Base-by-base conservation (phyloP, 2,329 filamentous ascomycete species). In the Alternaria viburni region DNA sequence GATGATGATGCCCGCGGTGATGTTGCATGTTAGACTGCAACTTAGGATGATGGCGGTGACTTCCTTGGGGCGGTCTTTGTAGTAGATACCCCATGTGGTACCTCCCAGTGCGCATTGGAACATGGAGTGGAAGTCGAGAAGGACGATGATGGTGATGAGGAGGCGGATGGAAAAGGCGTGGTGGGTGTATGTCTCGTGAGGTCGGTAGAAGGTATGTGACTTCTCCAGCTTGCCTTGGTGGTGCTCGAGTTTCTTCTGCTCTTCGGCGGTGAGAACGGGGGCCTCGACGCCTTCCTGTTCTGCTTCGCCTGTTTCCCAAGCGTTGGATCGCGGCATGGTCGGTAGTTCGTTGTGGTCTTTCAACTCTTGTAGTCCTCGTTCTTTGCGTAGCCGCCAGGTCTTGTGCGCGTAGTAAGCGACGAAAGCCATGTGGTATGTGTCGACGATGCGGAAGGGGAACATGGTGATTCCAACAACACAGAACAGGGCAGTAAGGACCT, bases 151-250 rank as follows among this genome's bases (percentile, higher is more conserved):
- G 61, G 91, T 88, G 45, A 96, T 86, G 44, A 96, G 88, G 4
- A 93, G 84, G 30, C 86, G 85, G 2, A 94, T 82, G 0, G 93
- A 92, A 66, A 96, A 96, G 0, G 93, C 90, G 74, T 88, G 85
- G 76, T 96, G 93, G 0, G 93, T 96, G n/a, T 87, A 84, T 0
- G 93, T 96, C 78, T 96, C 93, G 78, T 96, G 91, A 0, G 93
- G 92, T 70, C 93, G 93, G 83, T 96, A 96, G 80, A 95, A 96
- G 6, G 91, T 93, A 77, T 96, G 93, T 0, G 91, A 93, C 69
- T 90, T 92, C 66, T 91, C 85, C 69, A 96, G 90, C 73, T 94
- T 95, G 70, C 84, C 86, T 73, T 94, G 91, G 73, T 96, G 93
- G 75, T 96, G 89, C 50, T 89, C 85, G 11, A 96, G 84, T 49